These are phyloP conservation scores for Podospora appendiculata DNA, from an alignment of 495 filamentous ascomycete genomes.

Conservation along the genomic window DNA sequence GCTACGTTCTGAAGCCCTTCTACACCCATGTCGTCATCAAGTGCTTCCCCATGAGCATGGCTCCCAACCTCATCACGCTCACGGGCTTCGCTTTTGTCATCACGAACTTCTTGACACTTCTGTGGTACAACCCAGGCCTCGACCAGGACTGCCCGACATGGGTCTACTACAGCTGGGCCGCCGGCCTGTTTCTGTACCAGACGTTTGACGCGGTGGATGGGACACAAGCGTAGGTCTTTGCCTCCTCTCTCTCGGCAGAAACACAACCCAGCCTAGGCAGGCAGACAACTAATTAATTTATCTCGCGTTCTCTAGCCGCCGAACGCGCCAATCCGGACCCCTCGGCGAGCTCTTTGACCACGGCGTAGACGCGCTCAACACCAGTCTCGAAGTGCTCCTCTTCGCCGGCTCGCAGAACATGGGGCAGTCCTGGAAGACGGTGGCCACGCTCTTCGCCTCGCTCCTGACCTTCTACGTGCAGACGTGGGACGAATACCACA, in stretches of 20 bases:
- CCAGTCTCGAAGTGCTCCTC: conserved; percentile 83
- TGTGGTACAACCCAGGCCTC: conserved; percentile 93
- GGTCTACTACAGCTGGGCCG: conserved; percentile 89
- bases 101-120: conserved; percentile 81
- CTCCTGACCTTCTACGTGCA: conserved; percentile 89
- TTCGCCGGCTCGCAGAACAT: conserved; percentile 89
- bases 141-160: conserved; percentile 89
- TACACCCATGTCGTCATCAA: conserved; percentile 92
- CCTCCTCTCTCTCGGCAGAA: not conserved
- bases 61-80: conserved; percentile 77
- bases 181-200: conserved; percentile 91
- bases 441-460: conserved; percentile 70
- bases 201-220: conserved; percentile 98
- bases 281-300: not conserved
- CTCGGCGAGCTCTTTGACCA: conserved; percentile 96
- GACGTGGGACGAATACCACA: conserved; percentile 99
- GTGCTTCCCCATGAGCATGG: conserved; percentile 93
- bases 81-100: conserved; percentile 88
- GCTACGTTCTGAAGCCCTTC: conserved; percentile 92
- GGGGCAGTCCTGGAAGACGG: conserved; percentile 85
- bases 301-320: conserved; percentile 46
- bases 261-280: not conserved
- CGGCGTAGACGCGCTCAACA: conserved; percentile 95
- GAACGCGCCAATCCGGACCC: conserved; percentile 87
- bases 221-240: conserved; percentile 66